A percentile compares a stretch with the other conserved stretches of the same genome.
Evolutionary conservation across 495 filamentous ascomycete species (phyloP).

Genomic region (Aspergillus biplanus): DNA sequence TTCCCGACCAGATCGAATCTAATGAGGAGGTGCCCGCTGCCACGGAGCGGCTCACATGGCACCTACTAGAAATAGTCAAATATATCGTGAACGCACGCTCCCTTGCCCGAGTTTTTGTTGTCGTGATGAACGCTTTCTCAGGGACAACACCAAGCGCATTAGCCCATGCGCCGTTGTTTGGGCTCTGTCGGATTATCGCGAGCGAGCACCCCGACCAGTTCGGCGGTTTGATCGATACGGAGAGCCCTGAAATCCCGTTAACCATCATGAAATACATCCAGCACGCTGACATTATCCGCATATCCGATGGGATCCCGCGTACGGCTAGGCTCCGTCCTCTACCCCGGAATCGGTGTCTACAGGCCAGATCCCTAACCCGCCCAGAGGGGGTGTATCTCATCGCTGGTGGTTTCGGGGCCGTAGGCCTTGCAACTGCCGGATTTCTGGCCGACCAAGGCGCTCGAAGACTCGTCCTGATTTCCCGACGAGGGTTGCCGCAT

Average conservation of each 20-base stretch:
- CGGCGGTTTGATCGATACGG: constrained; percentile 42
- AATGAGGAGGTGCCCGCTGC: constrained; percentile 13
- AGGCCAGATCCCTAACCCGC: constrained; percentile 25
- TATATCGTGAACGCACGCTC: constrained; percentile 16
- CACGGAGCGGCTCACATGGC: constrained; percentile 19
- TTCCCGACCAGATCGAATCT: constrained; percentile 21
- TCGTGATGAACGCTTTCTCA: constrained; percentile 23
- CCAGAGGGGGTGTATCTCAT: constrained; percentile 51
- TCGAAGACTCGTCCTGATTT: constrained; percentile 43
- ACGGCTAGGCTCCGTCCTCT: constrained; percentile 36
- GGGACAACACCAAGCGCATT: constrained; percentile 32
- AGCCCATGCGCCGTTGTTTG: constrained; percentile 39
- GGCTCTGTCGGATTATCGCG: constrained; percentile 41
- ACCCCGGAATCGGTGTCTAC: constrained; percentile 19
- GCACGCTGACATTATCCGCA: constrained; percentile 45
- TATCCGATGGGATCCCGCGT: constrained; percentile 46
- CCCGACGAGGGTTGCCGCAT: constrained; percentile 38
- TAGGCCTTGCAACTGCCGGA: constrained; percentile 42
- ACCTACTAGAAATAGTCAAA: constrained; percentile 36
- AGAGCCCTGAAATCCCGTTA: constrained; percentile 29
- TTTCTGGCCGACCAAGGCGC: constrained; percentile 46
- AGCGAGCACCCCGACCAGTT: constrained; percentile 43
- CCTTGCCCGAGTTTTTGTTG: constrained; percentile 31
- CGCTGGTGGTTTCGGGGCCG: constrained; percentile 47
- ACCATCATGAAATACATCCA: constrained; percentile 39